These are phyloP conservation scores for Phyllosticta citribraziliensis DNA, from an alignment of 2,329 filamentous ascomycete genomes.

Conservation along the genomic window DNA sequence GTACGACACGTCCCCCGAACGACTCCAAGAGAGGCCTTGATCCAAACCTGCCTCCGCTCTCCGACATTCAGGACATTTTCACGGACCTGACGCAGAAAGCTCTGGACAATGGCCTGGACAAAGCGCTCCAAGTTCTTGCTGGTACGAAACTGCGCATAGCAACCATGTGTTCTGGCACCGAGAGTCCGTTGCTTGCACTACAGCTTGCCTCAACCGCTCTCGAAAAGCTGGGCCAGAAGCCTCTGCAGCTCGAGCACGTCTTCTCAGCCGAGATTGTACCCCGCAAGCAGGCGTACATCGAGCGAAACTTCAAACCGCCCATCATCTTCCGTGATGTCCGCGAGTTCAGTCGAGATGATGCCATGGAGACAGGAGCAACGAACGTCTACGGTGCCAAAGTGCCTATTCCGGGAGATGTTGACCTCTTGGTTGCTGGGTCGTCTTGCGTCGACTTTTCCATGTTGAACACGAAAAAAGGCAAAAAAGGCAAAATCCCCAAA, in stretches of 20 bases:
- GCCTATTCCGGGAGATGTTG: slow-evolving; percentile 46
- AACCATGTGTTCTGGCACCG: slow-evolving; percentile 72
- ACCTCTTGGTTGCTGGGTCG: slow-evolving; percentile 62
- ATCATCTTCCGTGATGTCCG: slow-evolving; percentile 37
- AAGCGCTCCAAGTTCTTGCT: slow-evolving; percentile 27
- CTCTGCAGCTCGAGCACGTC: slow-evolving; percentile 25
- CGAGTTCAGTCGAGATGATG: slow-evolving; percentile 34
- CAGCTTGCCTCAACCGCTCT: slow-evolving; percentile 39
- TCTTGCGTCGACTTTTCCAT: slow-evolving; percentile 67
- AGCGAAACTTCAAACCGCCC: slow-evolving; percentile 34
- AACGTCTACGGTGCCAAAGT: slow-evolving; percentile 57
- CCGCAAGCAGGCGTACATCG: slow-evolving; percentile 39
- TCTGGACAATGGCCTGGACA: slow-evolving; percentile 21
- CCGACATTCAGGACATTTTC: slow-evolving; percentile 41
- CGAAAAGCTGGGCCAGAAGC: slow-evolving; percentile 5
- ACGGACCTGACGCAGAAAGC: slow-evolving; percentile 35
- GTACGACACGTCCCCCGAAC: not conserved
- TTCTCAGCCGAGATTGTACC: slow-evolving; percentile 39
- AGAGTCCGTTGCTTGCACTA: slow-evolving; percentile 60
- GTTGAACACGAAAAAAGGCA: slow-evolving; percentile 46
- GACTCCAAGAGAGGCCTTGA: slow-evolving; percentile 16
- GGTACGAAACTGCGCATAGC: slow-evolving; percentile 43
- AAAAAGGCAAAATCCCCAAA: slow-evolving; percentile 37
- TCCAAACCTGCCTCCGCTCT: slow-evolving; percentile 35
- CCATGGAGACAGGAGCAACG: slow-evolving; percentile 38